Base-by-base conservation (phyloP, 345 rosid species). In the Ceriops decandra region DNA sequence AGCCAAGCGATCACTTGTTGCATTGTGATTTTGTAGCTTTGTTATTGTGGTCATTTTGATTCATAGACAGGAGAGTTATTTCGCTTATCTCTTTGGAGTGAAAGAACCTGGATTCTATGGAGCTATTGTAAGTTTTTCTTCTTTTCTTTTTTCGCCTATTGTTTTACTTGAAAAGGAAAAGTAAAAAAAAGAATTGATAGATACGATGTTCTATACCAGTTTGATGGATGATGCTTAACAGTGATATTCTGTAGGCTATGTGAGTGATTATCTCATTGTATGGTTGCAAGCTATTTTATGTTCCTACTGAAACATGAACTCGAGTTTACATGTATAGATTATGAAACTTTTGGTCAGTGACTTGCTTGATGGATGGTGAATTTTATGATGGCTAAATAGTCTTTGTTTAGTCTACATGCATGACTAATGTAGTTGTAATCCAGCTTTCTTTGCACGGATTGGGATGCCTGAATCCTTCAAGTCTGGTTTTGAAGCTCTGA, bases 41-140 rank as follows among this genome's bases (percentile, higher is more conserved):
- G 9, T 16, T 54, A 30, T 38, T 24, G 53, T 66, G 62, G n/a
- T 60, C 54, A 69, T 17, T 35, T 72, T 72, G 65, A 42, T 21
- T 54, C 71, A 51, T 67, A 93, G 96, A 83, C 93, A 90, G 79
- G 89, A 85, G 79, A 88, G 98, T 80, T 93, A 90, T 78, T 90
- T 93, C 74, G 92, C 98, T 28, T 90, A 93, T 79, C 78, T 90
- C 63, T 90, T 93, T 80, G 98, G 97, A 67, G 98, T 87, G 28
- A 76, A n/a, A 65, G 96, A 93, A 81, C 93, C 97, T 20, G 91
- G 87, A 57, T 89, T 89, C 76, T 88, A 80, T 68, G 97, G 93
- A 75, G 95, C 97, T 68, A 82, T 93, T 31, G 98, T 93, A 76
- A 89, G 98, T 21, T 72, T 16, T 80, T 60, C 58, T 46, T n/a